Conservation (phyloP, 768 basidiomycete species). For the Hydnum rufescens region DNA sequence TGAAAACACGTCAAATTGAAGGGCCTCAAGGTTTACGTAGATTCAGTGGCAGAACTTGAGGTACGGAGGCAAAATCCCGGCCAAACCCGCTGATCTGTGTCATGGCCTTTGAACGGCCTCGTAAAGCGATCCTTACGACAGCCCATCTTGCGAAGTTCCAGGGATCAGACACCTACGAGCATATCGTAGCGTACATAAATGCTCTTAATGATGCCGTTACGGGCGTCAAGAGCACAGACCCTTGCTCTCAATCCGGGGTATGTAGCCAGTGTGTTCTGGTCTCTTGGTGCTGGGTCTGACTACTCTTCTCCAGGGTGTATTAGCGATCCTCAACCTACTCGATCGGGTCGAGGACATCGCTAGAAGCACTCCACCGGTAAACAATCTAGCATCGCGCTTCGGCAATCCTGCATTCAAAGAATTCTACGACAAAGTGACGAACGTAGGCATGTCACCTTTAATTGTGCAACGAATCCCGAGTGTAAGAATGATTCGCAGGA, state of each 20-base stretch:
- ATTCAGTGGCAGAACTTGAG: too few species aligned
- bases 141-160: constrained; percentile 73
- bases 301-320: constrained; percentile 32
- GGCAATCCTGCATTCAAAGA: constrained; percentile 92
- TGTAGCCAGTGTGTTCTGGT: constrained; percentile 15
- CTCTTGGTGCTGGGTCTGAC: not conserved
- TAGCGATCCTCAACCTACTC: constrained; percentile 41
- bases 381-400: constrained; percentile 80
- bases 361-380: constrained; percentile 58
- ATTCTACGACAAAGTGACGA: constrained; percentile 66
- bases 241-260: constrained; percentile 38
- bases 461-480: constrained; percentile 1
- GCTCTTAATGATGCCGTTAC: constrained; percentile 55
- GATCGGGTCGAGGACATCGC: constrained; percentile 47
- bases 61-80: too few species aligned
- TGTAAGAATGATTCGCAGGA: constrained; percentile 19
- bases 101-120: constrained; percentile 19
- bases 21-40: too few species aligned
- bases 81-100: too few species aligned
- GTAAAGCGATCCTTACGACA: constrained; percentile 55
- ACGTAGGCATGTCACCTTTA: constrained; percentile 25
- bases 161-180: constrained; percentile 42
- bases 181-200: constrained; percentile 51
- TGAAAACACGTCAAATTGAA: too few species aligned
- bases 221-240: constrained; percentile 54